Percentiles rank a stretch among this genome's conserved stretches.
Conservation (phyloP, 768 basidiomycete genomes). For the Fomitopsis pulvina region DNA sequence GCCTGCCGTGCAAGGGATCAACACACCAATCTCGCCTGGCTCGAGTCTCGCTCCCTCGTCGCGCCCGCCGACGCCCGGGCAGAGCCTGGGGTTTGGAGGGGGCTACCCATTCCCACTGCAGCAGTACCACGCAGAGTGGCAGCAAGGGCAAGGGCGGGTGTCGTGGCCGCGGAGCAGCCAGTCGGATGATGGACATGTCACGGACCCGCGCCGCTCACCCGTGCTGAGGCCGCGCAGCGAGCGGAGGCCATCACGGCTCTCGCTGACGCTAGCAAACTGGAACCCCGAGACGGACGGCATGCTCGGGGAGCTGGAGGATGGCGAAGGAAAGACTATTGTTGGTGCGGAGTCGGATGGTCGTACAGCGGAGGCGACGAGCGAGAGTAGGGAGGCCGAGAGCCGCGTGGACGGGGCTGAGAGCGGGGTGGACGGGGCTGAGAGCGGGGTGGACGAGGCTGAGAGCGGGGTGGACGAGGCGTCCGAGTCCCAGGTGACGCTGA, state of each 20-base stretch:
- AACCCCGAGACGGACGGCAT: conserved; percentile 17
- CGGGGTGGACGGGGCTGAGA: not conserved
- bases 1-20: not conserved
- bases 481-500: not conserved
- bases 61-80: conserved; percentile 12
- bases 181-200: conserved; percentile 5
- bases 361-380: not conserved
- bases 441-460: too few relatives aligned
- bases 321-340: not conserved
- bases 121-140: not conserved
- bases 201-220: not conserved
- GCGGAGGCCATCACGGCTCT: conserved; percentile 16
- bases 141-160: conserved; percentile 6
- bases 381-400: not conserved
- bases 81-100: not conserved
- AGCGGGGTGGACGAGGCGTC: not conserved
- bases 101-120: not conserved
- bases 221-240: conserved; percentile 2
- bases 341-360: not conserved
- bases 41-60: conserved; percentile 9
- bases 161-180: conserved; percentile 11
- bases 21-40: conserved; percentile 5
- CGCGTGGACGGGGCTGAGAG: too few relatives aligned
- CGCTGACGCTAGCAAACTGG: conserved; percentile 21
- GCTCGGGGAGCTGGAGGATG: not conserved